A percentile compares a stretch with the other conserved stretches of the same genome.
Evolutionary conservation across 306 rosid species (phyloP).

Genomic region (Dalbergia oliveri): DNA sequence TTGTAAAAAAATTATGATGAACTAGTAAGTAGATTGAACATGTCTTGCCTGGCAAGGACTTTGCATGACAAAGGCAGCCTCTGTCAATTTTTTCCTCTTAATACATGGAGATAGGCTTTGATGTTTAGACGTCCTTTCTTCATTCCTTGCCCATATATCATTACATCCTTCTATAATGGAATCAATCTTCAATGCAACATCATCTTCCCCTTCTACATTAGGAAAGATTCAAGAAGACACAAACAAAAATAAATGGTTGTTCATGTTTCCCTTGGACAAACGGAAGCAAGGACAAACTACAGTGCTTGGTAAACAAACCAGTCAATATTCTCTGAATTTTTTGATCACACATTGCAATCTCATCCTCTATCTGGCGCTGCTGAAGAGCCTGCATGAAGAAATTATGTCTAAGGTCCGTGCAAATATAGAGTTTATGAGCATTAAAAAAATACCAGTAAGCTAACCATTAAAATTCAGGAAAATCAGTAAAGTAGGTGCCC

Average conservation of each 20-base stretch:
- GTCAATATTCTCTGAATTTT: slow-evolving; percentile 62
- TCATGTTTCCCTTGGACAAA: slow-evolving; percentile 27
- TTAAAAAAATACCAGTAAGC: slow-evolving; percentile 33
- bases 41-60: slow-evolving; percentile 74
- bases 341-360: slow-evolving; percentile 70
- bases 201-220: slow-evolving; percentile 66
- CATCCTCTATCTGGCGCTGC: slow-evolving; percentile 70
- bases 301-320: slow-evolving; percentile 54
- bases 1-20: slow-evolving; percentile 20
- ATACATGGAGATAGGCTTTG: slow-evolving; percentile 47
- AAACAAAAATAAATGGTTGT: slow-evolving; percentile 28
- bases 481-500: slow-evolving; percentile 16
- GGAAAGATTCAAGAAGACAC: slow-evolving; percentile 39
- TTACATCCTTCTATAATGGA: slow-evolving; percentile 74
- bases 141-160: slow-evolving; percentile 50
- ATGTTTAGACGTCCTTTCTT: slow-evolving; percentile 48
- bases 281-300: slow-evolving; percentile 1
- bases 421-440: slow-evolving; percentile 28
- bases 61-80: slow-evolving; percentile 54
- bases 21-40: slow-evolving; percentile 20
- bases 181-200: slow-evolving; percentile 66
- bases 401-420: slow-evolving; percentile 32
- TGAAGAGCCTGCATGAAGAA: slow-evolving; percentile 69
- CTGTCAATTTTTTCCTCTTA: slow-evolving; percentile 65
- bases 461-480: slow-evolving; percentile 17